Conservation (phyloP, 768 basidiomycete genomes). For the Boletus edulis region DNA sequence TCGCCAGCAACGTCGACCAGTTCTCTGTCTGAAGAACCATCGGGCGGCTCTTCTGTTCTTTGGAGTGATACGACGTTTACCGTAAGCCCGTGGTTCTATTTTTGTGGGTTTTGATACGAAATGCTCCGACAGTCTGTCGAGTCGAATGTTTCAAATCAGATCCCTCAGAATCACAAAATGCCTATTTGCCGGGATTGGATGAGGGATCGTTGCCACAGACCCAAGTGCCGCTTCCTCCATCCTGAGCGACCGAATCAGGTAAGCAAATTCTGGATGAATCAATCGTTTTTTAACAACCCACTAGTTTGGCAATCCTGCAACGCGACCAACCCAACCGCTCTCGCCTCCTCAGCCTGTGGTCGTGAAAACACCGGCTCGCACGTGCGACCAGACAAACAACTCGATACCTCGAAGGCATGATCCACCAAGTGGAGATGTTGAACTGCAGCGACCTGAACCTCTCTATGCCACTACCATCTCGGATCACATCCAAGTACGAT, state of each 20-base stretch:
- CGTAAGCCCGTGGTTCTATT: conserved; percentile 1
- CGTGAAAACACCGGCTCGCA: neutral
- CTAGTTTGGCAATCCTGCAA: neutral
- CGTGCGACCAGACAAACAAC: neutral
- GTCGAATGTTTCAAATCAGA: conserved; percentile 7
- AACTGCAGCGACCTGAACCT: conserved; percentile 13
- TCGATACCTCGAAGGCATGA: neutral
- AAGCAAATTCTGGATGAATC: neutral
- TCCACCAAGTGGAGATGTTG: neutral
- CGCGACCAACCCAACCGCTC: neutral
- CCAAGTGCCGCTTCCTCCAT: conserved; percentile 11
- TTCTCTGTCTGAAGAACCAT: conserved; percentile 20
- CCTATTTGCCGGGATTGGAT: conserved; percentile 8
- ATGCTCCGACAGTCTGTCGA: conserved; percentile 15
- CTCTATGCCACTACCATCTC: conserved; percentile 38
- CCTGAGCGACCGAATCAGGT: conserved; percentile 7
- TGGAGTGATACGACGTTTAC: conserved; percentile 21
- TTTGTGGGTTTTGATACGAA: neutral
- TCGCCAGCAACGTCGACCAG: conserved; percentile 12
- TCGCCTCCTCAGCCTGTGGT: neutral
- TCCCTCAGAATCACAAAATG: neutral
- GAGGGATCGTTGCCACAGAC: fast-evolving
- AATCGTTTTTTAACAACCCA: neutral
- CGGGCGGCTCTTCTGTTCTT: conserved; percentile 5
- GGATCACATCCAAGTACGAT: conserved; percentile 53